A percentile compares a stretch with the other conserved stretches of the same genome.
Conservation (phyloP, 257 asterid species). For the Petrea volubilis region DNA sequence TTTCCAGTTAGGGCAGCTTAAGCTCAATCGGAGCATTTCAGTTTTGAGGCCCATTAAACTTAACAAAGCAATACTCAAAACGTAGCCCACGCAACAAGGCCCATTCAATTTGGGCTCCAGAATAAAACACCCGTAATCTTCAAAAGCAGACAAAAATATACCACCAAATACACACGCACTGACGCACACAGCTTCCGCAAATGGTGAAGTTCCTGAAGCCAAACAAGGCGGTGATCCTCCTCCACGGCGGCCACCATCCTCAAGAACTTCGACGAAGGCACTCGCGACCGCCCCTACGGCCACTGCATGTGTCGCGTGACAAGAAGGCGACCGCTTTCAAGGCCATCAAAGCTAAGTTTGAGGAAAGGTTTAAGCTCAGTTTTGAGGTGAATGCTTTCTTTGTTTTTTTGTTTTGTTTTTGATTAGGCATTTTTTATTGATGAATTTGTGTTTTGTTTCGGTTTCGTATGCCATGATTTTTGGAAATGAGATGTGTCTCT, state of each 20-base stretch:
- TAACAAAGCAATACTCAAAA: no score
- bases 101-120: no score
- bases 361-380: constrained; percentile 44
- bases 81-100: no score
- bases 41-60: no score
- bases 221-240: constrained; percentile 43
- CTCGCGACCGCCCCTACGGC: constrained; percentile 43
- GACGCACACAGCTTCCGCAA: not conserved
- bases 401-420: not conserved
- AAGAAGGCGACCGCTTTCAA: constrained; percentile 40
- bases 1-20: no score
- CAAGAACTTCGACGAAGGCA: constrained; percentile 40
- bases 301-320: constrained; percentile 40
- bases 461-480: not conserved
- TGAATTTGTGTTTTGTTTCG: not conserved
- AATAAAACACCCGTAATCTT: no score
- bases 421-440: not conserved
- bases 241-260: constrained; percentile 42
- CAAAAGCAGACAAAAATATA: no score
- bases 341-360: constrained; percentile 34
- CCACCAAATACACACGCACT: no score
- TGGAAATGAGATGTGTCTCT: not conserved
- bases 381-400: constrained; percentile 17
- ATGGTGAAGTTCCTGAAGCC: constrained; percentile 40
- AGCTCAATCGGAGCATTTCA: no score